phyloP scores from a whole-genome alignment of 352 stramenopile species.

The Globisporangium lucens region DNA sequence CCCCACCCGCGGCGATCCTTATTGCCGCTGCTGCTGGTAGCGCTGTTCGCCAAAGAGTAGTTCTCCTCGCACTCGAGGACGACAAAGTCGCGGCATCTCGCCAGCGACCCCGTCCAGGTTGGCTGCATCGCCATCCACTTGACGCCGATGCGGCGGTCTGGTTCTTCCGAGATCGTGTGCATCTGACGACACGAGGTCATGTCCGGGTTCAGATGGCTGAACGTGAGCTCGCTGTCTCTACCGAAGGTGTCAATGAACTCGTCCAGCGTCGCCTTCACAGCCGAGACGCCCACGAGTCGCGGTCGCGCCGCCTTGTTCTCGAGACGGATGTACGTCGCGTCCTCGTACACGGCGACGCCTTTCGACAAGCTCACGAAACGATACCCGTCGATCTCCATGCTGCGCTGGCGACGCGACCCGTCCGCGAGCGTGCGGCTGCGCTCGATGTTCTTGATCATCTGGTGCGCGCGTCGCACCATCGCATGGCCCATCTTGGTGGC shows the following conservation, averaged over 20 bases:
- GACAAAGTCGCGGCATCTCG: constrained; percentile 39
- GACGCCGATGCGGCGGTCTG: constrained; percentile 28
- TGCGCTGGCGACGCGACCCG: background rate
- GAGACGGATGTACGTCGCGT: constrained; percentile 10
- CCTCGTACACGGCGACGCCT: constrained; percentile 15
- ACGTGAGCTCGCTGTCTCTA: background rate
- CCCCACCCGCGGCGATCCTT: constrained; percentile 36
- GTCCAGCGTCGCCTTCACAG: constrained; percentile 25
- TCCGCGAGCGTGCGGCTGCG: constrained; percentile 9
- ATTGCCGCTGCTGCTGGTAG: background rate
- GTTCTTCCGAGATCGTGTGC: constrained; percentile 24
- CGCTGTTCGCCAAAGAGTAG: constrained; percentile 14
- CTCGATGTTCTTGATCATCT: constrained; percentile 17
- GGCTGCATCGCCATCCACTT: constrained; percentile 34
- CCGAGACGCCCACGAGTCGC: constrained; percentile 14
- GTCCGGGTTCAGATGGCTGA: constrained; percentile 11
- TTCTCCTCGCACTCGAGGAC: constrained; percentile 34
- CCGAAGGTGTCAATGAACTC: constrained; percentile 34
- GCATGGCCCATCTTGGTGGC: constrained; percentile 16
- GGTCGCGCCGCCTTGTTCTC: background rate
- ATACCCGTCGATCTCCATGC: constrained; percentile 18
- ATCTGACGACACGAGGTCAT: constrained; percentile 20
- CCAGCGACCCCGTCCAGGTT: constrained; percentile 18
- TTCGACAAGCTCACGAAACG: constrained; percentile 12
- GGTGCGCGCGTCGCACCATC: constrained; percentile 12